phyloP scores from a whole-genome alignment of 2,329 filamentous ascomycete genomes.

The Trichoderma asperellum region DNA sequence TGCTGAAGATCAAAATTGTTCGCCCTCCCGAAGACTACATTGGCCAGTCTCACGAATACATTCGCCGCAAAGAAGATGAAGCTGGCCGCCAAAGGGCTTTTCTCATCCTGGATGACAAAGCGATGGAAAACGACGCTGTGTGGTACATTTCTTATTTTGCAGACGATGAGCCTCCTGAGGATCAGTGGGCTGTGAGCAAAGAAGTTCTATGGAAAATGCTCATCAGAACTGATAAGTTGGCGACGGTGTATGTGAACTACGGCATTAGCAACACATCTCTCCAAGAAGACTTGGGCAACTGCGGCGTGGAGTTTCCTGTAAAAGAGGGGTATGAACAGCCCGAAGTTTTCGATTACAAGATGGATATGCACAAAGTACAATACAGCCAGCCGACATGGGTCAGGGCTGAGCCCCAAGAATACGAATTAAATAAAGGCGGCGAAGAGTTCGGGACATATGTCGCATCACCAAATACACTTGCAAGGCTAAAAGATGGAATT shows the following conservation, averaged over 20 bases:
- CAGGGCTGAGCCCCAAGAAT: constrained; percentile 33
- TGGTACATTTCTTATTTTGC: constrained; percentile 35
- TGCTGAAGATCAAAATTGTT: constrained; percentile 34
- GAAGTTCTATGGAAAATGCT: constrained; percentile 34
- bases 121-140: constrained; percentile 26
- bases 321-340: constrained; percentile 29
- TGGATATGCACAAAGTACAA: constrained; percentile 29
- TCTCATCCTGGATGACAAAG: constrained; percentile 32
- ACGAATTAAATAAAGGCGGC: constrained; percentile 30
- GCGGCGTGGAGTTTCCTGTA: constrained; percentile 31
- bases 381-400: constrained; percentile 12
- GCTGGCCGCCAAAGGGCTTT: constrained; percentile 32
- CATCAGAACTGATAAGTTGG: constrained; percentile 32
- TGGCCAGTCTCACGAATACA: constrained; percentile 32
- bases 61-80: constrained; percentile 32
- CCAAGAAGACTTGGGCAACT: constrained; percentile 32
- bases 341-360: constrained; percentile 15
- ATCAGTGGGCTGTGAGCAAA: constrained; percentile 29
- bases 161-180: constrained; percentile 21
- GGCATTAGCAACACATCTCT: constrained; percentile 33
- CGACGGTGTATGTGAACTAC: constrained; percentile 33
- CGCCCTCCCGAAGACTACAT: constrained; percentile 32
- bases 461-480: background rate
- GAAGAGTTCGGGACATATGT: background rate
- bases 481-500: constrained; percentile 12